A percentile compares a stretch with the other conserved stretches of the same genome.
phyloP scores from a whole-genome alignment of 2,329 filamentous ascomycete species.

The Blumeria graminis region DNA sequence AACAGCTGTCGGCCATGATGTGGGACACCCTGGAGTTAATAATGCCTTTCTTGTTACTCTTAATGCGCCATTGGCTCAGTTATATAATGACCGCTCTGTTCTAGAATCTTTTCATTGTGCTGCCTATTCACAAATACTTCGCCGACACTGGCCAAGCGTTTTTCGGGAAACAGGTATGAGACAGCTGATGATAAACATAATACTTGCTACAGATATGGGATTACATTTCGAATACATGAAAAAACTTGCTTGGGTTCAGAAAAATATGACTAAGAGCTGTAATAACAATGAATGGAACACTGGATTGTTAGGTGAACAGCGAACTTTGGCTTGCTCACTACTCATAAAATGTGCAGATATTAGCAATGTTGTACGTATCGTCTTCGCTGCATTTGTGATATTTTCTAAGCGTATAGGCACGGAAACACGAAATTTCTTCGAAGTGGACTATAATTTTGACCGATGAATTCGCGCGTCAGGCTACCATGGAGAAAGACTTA shows the following conservation, averaged over 20 bases:
- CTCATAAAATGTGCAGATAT: slow-evolving; percentile 98
- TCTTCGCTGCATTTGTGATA: background rate
- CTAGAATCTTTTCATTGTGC: slow-evolving; percentile 95
- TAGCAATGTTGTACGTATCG: slow-evolving; percentile 66
- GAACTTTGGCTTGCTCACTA: slow-evolving; percentile 62
- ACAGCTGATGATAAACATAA: slow-evolving; percentile 88
- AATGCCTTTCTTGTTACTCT: slow-evolving; percentile 86
- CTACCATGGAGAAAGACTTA: slow-evolving; percentile 71
- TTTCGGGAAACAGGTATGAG: slow-evolving; percentile 63
- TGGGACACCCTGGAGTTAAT: slow-evolving; percentile 92
- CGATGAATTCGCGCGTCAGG: slow-evolving; percentile 83
- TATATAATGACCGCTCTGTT: slow-evolving; percentile 94
- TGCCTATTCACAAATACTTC: slow-evolving; percentile 84
- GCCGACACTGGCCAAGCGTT: slow-evolving; percentile 69
- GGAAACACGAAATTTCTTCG: slow-evolving; percentile 58
- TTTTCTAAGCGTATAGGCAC: slow-evolving; percentile 31
- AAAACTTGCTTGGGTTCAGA: slow-evolving; percentile 56
- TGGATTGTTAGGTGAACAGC: slow-evolving; percentile 51
- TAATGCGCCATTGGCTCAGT: slow-evolving; percentile 75
- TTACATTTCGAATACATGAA: slow-evolving; percentile 94
- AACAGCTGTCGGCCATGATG: slow-evolving; percentile 93
- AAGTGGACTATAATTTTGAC: slow-evolving; percentile 88
- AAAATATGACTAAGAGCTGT: slow-evolving; percentile 45
- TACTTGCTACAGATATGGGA: slow-evolving; percentile 92
- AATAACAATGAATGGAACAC: slow-evolving; percentile 51